A percentile compares a stretch with the other conserved stretches of the same genome.
Conservation (phyloP, 768 basidiomycete species). For the Fomitopsis pulvina region DNA sequence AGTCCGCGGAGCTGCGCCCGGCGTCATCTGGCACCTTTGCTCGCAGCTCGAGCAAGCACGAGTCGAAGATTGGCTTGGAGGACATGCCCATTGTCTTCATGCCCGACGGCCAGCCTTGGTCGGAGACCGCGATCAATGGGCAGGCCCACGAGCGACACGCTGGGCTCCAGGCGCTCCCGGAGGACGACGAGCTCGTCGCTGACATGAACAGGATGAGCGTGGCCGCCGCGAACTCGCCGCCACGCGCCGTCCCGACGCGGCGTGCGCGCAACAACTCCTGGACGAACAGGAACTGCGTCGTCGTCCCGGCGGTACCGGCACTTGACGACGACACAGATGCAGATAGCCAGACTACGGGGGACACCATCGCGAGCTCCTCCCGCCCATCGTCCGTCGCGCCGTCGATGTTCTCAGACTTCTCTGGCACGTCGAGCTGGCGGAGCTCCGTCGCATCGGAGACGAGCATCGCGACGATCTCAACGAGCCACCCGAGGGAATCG, state of each 20-base stretch:
- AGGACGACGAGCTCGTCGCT: conserved; percentile 37
- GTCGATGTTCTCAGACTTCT: conserved; percentile 19
- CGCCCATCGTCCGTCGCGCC: conserved; percentile 15
- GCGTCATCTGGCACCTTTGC: not conserved
- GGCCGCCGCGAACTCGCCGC: not conserved
- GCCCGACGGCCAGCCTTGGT: conserved; percentile 9
- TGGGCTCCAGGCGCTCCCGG: conserved; percentile 43
- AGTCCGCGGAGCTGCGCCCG: conserved; percentile 1
- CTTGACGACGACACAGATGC: conserved; percentile 3
- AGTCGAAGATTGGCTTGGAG: conserved; percentile 3
- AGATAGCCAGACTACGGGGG: not conserved
- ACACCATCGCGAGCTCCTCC: conserved; percentile 14
- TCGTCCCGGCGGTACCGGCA: conserved; percentile 12
- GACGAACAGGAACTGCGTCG: conserved; percentile 19
- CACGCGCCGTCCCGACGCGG: conserved; percentile 8
- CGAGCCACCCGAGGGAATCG: conserved; percentile 11
- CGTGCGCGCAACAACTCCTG: conserved; percentile 20
- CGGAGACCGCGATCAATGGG: conserved; percentile 5
- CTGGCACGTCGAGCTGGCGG: conserved; percentile 19
- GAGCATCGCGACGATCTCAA: conserved; percentile 10
- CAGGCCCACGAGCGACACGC: conserved; percentile 7
- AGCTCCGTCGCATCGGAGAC: conserved; percentile 16
- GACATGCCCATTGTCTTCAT: conserved; percentile 1
- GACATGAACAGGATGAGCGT: conserved; percentile 8
- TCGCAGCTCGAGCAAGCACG: not conserved